These are phyloP conservation scores for Asterionellopsis glacialis DNA, from an alignment of 108 stramenopile genomes.

Conservation along the genomic window DNA sequence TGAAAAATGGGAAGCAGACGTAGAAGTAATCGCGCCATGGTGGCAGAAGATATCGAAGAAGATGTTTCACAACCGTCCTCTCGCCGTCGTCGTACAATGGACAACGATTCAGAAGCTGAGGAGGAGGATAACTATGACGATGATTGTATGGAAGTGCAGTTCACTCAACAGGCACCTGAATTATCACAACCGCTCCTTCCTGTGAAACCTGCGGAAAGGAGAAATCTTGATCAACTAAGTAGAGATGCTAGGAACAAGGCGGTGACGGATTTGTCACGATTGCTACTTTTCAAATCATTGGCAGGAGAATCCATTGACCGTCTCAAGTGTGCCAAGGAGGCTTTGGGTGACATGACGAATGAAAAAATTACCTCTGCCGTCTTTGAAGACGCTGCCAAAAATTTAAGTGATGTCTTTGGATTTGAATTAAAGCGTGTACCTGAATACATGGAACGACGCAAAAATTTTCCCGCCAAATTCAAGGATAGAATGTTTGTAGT, in stretches of 20 bases:
- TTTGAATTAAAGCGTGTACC: slow-evolving; percentile 58
- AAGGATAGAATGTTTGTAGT: slow-evolving; percentile 72
- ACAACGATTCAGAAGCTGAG: slow-evolving; percentile 13
- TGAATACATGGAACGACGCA: slow-evolving; percentile 46
- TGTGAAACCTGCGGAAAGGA: slow-evolving; percentile 35
- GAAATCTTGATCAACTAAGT: slow-evolving; percentile 48
- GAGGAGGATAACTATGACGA: neutral
- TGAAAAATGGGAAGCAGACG: too few relatives aligned
- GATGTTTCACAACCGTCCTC: too few relatives aligned
- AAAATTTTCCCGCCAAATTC: slow-evolving; percentile 45
- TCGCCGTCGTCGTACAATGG: too few relatives aligned
- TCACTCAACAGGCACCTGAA: slow-evolving; percentile 61
- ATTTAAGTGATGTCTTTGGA: slow-evolving; percentile 71
- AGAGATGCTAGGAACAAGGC: slow-evolving; percentile 46
- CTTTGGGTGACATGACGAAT: slow-evolving; percentile 33
- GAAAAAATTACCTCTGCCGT: slow-evolving; percentile 41
- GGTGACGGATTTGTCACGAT: slow-evolving; percentile 45
- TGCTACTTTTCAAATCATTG: slow-evolving; percentile 72
- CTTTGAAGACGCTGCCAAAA: slow-evolving; percentile 48
- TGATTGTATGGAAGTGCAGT: slow-evolving; percentile 9
- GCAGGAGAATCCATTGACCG: slow-evolving; percentile 74
- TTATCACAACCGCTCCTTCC: slow-evolving; percentile 48
- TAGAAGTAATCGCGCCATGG: too few relatives aligned
- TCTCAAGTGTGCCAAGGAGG: slow-evolving; percentile 59
- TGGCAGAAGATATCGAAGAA: too few relatives aligned